A percentile compares a stretch with the other conserved stretches of the same genome.
Evolutionary conservation across 768 basidiomycete genomes (phyloP).

Genomic region (Mycena belliarum): DNA sequence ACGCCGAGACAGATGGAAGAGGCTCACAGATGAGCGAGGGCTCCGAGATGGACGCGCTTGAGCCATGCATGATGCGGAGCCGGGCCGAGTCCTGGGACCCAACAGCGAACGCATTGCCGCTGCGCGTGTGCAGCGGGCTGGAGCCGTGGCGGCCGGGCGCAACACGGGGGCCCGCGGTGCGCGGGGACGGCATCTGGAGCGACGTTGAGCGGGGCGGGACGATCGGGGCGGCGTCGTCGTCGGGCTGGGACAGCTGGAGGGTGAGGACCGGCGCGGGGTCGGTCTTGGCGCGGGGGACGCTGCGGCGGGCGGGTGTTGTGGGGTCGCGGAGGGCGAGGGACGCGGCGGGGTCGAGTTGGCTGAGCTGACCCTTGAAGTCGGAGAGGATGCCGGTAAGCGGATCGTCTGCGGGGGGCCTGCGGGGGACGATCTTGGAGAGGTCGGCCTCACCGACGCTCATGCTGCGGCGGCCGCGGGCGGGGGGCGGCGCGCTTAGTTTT

Average conservation of each 20-base stretch:
- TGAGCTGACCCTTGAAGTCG: constrained; percentile 74
- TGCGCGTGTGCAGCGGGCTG: constrained; percentile 47
- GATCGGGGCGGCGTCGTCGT: constrained; percentile 29
- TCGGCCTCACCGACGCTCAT: constrained; percentile 74
- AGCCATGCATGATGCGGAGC: constrained; percentile 67
- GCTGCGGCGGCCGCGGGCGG: constrained; percentile 58
- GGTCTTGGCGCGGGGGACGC: constrained; percentile 37
- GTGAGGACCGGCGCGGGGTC: constrained; percentile 31
- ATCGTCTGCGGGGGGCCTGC: constrained; percentile 30
- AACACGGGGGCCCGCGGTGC: constrained; percentile 34
- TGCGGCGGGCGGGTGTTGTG: constrained; percentile 53
- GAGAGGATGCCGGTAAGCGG: constrained; percentile 62
- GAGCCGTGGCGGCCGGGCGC: constrained; percentile 37
- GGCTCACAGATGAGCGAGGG: constrained; percentile 72
- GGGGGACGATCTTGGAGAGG: constrained; percentile 44
- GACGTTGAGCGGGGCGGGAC: constrained; percentile 55
- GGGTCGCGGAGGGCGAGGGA: constrained; percentile 68
- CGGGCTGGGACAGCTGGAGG: constrained; percentile 30
- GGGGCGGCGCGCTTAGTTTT: constrained; percentile 28
- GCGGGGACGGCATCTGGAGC: constrained; percentile 40
- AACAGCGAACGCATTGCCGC: constrained; percentile 34
- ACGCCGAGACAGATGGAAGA: constrained; percentile 11
- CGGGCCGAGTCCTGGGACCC: constrained; percentile 31
- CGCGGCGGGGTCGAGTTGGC: constrained; percentile 54
- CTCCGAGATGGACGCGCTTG: constrained; percentile 78